Evolutionary conservation across 2,329 filamentous ascomycete species (phyloP).

Genomic region (Aspergillus aculeatinus): DNA sequence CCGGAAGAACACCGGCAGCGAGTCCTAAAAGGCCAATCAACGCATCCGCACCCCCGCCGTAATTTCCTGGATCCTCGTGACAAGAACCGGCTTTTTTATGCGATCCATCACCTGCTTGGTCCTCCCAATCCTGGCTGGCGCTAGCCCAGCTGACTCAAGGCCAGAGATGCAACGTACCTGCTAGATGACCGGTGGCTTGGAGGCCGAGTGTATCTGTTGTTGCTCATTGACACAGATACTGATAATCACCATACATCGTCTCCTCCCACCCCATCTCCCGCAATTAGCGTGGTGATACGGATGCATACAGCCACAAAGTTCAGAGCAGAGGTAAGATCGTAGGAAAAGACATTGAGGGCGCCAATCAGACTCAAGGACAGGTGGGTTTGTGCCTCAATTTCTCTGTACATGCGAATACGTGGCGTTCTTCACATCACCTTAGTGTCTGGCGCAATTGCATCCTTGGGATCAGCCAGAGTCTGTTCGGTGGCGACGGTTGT

Average conservation of each 20-base stretch:
- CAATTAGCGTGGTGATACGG: conserved; percentile 12
- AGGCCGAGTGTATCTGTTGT: neutral
- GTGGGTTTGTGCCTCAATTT: neutral
- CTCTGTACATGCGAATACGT: neutral
- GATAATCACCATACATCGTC: neutral
- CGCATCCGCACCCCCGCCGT: conserved; percentile 10
- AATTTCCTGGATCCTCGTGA: conserved; percentile 16
- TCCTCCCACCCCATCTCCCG: neutral
- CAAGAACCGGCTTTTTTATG: conserved; percentile 1
- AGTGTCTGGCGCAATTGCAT: conserved; percentile 9
- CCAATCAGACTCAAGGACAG: conserved; percentile 10
- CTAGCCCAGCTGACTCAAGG: neutral
- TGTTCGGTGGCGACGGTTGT: conserved; percentile 10
- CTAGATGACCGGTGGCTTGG: conserved; percentile 2
- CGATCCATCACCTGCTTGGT: neutral
- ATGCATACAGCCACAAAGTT: conserved; percentile 11
- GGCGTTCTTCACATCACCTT: conserved; percentile 18
- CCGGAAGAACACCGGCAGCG: conserved; percentile 2
- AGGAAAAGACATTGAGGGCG: neutral
- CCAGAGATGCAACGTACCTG: conserved; percentile 6
- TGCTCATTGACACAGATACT: neutral
- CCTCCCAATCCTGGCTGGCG: neutral
- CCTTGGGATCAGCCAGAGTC: conserved; percentile 10
- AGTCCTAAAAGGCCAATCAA: conserved; percentile 13
- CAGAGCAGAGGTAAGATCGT: conserved; percentile 7